Evolutionary conservation across 2,329 filamentous ascomycete species (phyloP).

Genomic region (Monosporascus ibericus): DNA sequence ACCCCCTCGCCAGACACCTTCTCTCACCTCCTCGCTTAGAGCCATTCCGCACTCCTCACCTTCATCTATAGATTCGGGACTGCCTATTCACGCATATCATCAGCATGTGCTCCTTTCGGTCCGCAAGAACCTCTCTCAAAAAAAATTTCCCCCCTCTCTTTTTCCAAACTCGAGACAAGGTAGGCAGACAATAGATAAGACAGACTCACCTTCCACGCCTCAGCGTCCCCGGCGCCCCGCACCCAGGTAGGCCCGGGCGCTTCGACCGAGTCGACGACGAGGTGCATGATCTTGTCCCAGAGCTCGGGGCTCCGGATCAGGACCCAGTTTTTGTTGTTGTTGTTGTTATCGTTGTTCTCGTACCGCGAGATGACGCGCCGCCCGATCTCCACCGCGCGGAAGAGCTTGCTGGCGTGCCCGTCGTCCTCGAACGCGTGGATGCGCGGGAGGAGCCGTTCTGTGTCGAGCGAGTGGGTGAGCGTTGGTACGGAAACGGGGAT

Average conservation of each 20-base stretch:
- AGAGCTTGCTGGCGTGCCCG: conserved; percentile 73
- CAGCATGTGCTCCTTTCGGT: too few relatives aligned
- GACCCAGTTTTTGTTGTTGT: conserved; percentile 40
- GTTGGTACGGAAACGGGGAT: neutral
- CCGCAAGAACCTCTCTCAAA: neutral
- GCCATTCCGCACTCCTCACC: neutral
- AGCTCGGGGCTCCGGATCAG: conserved; percentile 47
- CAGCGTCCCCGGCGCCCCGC: conserved; percentile 53
- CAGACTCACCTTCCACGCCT: conserved; percentile 52
- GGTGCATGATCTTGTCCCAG: conserved; percentile 55
- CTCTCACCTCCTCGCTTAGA: too few relatives aligned
- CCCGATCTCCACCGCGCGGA: conserved; percentile 62
- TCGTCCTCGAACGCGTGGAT: conserved; percentile 58
- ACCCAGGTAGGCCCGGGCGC: conserved; percentile 51
- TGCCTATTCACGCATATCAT: too few relatives aligned
- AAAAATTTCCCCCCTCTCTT: too few relatives aligned
- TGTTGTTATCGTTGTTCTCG: conserved; percentile 15
- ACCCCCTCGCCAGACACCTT: too few relatives aligned
- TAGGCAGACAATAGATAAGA: neutral
- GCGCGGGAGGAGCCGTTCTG: conserved; percentile 37
- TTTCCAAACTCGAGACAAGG: neutral
- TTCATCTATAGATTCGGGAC: too few relatives aligned
- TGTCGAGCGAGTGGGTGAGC: conserved; percentile 1
- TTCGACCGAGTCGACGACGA: conserved; percentile 59
- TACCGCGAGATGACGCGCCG: conserved; percentile 44